Conservation (phyloP, 345 rosid genomes). For the Sonneratia caseolaris region DNA sequence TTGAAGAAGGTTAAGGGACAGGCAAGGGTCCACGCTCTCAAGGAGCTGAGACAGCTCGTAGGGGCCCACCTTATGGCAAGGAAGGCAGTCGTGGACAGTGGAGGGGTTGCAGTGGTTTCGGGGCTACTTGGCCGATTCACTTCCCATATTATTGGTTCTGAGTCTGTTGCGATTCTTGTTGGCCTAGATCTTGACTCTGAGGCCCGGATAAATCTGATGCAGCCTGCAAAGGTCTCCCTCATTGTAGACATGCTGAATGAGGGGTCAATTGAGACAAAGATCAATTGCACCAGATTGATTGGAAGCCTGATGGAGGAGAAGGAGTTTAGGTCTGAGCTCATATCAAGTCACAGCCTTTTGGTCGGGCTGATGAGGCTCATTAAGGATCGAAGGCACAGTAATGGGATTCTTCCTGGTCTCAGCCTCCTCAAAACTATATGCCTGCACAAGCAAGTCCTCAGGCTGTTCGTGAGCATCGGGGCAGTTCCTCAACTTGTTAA, state of each 20-base stretch:
- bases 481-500: conserved; percentile 13
- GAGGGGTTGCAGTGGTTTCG: conserved; percentile 14
- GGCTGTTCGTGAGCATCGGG: conserved; percentile 15
- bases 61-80: conserved; percentile 12
- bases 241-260: conserved; percentile 18
- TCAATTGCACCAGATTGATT: conserved; percentile 16
- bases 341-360: conserved; percentile 17
- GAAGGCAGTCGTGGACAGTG: conserved; percentile 12
- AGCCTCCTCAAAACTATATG: conserved; percentile 16
- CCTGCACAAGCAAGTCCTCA: conserved; percentile 16
- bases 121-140: conserved; percentile 15
- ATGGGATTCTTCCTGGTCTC: conserved; percentile 14
- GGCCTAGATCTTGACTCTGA: conserved; percentile 13
- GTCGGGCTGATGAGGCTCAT: conserved; percentile 18
- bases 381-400: conserved; percentile 12
- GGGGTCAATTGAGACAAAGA: conserved; percentile 17
- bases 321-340: conserved; percentile 18
- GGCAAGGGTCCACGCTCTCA: conserved; percentile 17
- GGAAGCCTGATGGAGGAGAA: conserved; percentile 18
- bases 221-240: conserved; percentile 17
- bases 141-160: conserved; percentile 18
- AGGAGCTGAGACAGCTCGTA: conserved; percentile 18
- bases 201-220: conserved; percentile 14
- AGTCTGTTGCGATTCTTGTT: conserved; percentile 14
- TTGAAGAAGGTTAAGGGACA: conserved; percentile 21